These are phyloP conservation scores for Arabidopsis suecica DNA, from an alignment of 345 rosid species.

Conservation along the genomic window DNA sequence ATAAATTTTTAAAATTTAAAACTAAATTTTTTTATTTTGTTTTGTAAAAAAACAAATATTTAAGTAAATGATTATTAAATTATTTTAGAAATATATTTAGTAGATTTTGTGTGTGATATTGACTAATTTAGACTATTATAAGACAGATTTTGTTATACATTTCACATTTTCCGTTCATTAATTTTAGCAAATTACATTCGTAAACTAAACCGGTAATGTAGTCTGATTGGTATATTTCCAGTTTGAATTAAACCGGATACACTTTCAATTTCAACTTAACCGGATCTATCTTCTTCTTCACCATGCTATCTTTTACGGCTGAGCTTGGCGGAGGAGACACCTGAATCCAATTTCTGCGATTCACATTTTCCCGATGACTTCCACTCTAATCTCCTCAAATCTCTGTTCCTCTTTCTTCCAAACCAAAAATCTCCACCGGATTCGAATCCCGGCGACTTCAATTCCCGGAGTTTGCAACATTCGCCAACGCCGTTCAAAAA, in stretches of 20 bases:
- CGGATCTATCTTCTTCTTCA: constrained; percentile 19
- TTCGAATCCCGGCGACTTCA: constrained; percentile 30
- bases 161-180: no score
- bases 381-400: constrained; percentile 7
- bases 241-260: not conserved
- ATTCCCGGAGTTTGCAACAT: not conserved
- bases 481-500: constrained; percentile 10
- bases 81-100: no score
- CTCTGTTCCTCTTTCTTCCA: constrained; percentile 25
- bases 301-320: constrained; percentile 22
- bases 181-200: no score
- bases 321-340: constrained; percentile 33
- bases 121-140: no score
- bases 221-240: not conserved
- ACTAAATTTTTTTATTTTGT: no score
- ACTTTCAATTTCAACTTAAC: not conserved
- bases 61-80: no score
- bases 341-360: not conserved
- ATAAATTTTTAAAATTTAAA: no score
- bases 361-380: constrained; percentile 22
- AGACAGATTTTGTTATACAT: no score
- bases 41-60: no score
- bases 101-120: no score
- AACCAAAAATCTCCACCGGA: not conserved
- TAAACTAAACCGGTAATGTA: not conserved